These are phyloP conservation scores for Aspergillus sp. DNA, from an alignment of 2,329 filamentous ascomycete species.

Conservation along the genomic window DNA sequence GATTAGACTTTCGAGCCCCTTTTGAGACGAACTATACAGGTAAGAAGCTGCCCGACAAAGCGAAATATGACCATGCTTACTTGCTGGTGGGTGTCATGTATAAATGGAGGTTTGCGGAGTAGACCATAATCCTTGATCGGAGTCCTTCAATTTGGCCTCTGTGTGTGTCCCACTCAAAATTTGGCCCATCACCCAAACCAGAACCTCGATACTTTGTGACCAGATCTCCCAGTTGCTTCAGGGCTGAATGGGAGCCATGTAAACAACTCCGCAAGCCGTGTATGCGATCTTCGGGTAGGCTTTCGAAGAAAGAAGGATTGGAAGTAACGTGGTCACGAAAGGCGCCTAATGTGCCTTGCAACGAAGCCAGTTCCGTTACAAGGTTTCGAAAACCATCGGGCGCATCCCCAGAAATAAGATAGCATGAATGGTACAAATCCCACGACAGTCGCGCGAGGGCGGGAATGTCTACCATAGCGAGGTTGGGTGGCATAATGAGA, in stretches of 20 bases:
- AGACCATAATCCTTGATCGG: slow-evolving; percentile 29
- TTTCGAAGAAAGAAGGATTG: slow-evolving; percentile 23
- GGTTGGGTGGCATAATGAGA: slow-evolving; percentile 20
- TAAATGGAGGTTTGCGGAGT: slow-evolving; percentile 29
- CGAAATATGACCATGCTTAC: slow-evolving; percentile 15
- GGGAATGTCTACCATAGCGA: slow-evolving; percentile 24
- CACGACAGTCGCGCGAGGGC: slow-evolving; percentile 26
- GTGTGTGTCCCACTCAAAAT: slow-evolving; percentile 30
- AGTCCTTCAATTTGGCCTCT: slow-evolving; percentile 26
- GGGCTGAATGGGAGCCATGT: slow-evolving; percentile 21
- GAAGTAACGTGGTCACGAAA: slow-evolving; percentile 27
- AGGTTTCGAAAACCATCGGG: slow-evolving; percentile 31
- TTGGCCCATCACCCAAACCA: slow-evolving; percentile 26
- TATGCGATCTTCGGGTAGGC: slow-evolving; percentile 23
- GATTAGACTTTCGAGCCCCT: slow-evolving; percentile 24
- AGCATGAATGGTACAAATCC: slow-evolving; percentile 30
- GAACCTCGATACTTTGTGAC: slow-evolving; percentile 22
- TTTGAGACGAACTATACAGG: slow-evolving; percentile 22
- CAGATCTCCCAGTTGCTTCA: slow-evolving; percentile 25
- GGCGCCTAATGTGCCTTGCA: slow-evolving; percentile 26
- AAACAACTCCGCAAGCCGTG: slow-evolving; percentile 25
- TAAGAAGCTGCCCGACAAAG: background rate
- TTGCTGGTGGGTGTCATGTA: slow-evolving; percentile 30
- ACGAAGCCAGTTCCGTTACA: slow-evolving; percentile 25
- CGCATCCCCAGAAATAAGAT: slow-evolving; percentile 24